Percentiles rank a stretch among this genome's conserved stretches.
Evolutionary conservation across 805 yeast genomes (phyloP).

Genomic region (Henningerozyma blattae): DNA sequence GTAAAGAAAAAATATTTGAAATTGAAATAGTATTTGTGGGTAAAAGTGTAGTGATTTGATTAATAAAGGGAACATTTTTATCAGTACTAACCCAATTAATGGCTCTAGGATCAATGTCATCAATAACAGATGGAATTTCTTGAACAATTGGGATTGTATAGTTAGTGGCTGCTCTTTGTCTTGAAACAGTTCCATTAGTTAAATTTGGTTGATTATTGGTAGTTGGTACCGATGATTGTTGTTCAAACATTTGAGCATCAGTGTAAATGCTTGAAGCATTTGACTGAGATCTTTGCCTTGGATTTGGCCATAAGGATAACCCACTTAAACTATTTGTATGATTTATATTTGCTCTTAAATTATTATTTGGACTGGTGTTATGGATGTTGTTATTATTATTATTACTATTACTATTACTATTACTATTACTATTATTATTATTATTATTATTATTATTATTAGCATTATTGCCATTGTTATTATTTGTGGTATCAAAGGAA

Average conservation of each 20-base stretch:
- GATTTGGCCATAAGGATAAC: constrained; percentile 8
- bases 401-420: constrained; percentile 2
- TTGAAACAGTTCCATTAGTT: constrained; percentile 3
- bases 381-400: background rate
- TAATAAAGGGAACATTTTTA: constrained; percentile 60
- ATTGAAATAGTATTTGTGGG: constrained; percentile 71
- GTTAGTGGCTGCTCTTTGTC: constrained; percentile 3
- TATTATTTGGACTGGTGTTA: constrained; percentile 1
- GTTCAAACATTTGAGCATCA: constrained; percentile 19
- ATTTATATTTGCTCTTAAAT: background rate
- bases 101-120: constrained; percentile 48
- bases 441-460: constrained; percentile 12
- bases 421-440: constrained; percentile 2
- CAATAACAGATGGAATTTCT: constrained; percentile 31
- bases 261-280: constrained; percentile 24
- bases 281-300: constrained; percentile 21
- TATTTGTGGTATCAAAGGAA: constrained; percentile 2
- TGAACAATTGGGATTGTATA: constrained; percentile 6
- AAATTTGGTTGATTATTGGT: constrained; percentile 3
- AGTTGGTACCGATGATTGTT: constrained; percentile 1
- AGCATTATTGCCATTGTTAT: constrained; percentile 5
- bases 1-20: constrained; percentile 45
- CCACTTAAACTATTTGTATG: constrained; percentile 6
- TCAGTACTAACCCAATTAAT: constrained; percentile 61
- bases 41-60: constrained; percentile 52